These are phyloP conservation scores for Apiotrichum sp. DNA, from an alignment of 1,284 basidiomycete genomes.

Conservation along the genomic window DNA sequence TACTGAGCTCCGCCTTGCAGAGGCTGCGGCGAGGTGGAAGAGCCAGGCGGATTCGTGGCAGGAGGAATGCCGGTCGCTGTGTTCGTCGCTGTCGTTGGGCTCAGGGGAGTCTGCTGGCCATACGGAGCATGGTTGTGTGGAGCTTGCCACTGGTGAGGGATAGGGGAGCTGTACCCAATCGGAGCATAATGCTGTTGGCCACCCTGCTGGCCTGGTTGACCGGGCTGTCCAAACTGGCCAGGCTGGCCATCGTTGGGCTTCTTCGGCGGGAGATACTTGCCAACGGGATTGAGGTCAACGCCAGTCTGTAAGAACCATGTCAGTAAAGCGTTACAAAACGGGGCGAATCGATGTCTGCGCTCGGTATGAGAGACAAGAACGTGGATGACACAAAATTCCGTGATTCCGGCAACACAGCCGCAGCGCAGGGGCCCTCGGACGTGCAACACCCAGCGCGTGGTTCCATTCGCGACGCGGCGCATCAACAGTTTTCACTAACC, in stretches of 20 bases:
- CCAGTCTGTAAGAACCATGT: background rate
- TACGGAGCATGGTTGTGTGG: background rate
- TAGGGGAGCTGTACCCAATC: background rate
- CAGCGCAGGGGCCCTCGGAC: too few species aligned
- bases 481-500: background rate
- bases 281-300: background rate
- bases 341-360: too few species aligned
- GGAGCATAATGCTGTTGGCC: background rate
- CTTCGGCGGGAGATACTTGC: background rate
- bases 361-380: too few species aligned
- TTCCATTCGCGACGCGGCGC: too few species aligned
- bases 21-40: background rate
- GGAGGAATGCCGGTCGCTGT: too few species aligned
- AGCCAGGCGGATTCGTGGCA: too few species aligned
- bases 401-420: too few species aligned
- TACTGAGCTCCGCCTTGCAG: background rate
- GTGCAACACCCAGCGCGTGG: too few species aligned
- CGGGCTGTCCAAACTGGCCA: background rate
- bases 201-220: background rate
- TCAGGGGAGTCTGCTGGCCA: background rate
- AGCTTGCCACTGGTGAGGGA: background rate
- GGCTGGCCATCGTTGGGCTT: background rate
- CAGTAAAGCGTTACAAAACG: background rate
- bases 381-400: too few species aligned
- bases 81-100: background rate